Conservation (phyloP, 2,329 filamentous ascomycete genomes). For the Mariannaea elegans region DNA sequence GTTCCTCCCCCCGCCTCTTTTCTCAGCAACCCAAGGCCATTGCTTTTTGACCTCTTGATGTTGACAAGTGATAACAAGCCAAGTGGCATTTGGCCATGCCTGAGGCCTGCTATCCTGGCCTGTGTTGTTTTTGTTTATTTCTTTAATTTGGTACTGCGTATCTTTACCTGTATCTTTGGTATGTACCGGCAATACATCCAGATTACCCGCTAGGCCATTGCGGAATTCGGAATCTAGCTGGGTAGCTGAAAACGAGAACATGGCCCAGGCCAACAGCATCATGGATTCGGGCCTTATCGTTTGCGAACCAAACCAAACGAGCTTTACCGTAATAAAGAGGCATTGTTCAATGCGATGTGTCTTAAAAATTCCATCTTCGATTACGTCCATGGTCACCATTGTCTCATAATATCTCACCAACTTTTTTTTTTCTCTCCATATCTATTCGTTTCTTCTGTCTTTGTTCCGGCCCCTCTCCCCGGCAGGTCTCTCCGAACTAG, state of each 20-base stretch:
- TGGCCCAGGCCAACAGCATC: too few relatives aligned
- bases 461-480: neutral
- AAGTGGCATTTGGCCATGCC: neutral
- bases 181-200: neutral
- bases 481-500: slow-evolving; percentile 1
- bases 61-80: neutral
- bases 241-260: too few relatives aligned
- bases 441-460: neutral
- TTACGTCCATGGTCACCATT: neutral
- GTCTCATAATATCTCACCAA: neutral
- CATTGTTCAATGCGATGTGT: too few relatives aligned
- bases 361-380: too few relatives aligned
- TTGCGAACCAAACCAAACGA: too few relatives aligned
- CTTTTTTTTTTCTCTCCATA: neutral
- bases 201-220: neutral
- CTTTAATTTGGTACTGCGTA: neutral
- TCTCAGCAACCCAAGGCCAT: neutral
- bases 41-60: neutral
- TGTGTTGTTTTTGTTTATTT: neutral
- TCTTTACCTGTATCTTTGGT: neutral
- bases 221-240: neutral
- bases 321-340: too few relatives aligned
- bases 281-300: too few relatives aligned
- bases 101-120: neutral
- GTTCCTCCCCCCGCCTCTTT: too few relatives aligned